phyloP scores from a whole-genome alignment of 1,284 basidiomycete species.

The Leccinum subfulvum region DNA sequence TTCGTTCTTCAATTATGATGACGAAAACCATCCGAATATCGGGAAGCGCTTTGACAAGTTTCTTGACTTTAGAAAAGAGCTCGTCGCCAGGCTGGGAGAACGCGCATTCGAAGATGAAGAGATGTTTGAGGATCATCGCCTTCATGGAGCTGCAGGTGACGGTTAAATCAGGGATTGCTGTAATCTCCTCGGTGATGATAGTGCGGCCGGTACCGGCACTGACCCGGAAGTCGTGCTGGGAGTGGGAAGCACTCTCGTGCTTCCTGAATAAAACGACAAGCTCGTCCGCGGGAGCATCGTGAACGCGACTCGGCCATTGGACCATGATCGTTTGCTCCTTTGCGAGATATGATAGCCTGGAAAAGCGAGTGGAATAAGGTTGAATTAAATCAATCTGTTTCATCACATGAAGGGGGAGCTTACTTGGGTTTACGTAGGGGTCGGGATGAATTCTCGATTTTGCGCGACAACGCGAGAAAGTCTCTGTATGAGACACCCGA shows the following conservation, averaged over 20 bases:
- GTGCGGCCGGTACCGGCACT: not conserved
- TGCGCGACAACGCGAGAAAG: not conserved
- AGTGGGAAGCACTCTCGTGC: not conserved
- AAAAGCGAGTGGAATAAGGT: not conserved
- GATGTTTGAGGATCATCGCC: not conserved
- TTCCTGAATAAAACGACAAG: not conserved
- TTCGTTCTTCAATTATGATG: not conserved
- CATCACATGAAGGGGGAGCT: not conserved
- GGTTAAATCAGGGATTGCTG: not conserved
- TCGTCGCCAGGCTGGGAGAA: too few species aligned
- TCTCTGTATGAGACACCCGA: not conserved
- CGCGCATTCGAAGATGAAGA: too few species aligned
- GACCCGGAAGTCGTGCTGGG: not conserved
- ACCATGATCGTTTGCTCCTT: not conserved
- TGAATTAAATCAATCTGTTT: not conserved
- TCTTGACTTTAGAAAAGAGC: too few species aligned
- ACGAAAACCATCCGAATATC: not conserved
- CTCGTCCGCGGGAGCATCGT: not conserved
- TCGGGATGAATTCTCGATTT: not conserved
- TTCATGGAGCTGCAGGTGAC: not conserved
- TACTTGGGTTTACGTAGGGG: not conserved
- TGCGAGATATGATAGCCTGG: not conserved
- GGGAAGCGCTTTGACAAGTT: not conserved
- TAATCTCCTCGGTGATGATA: not conserved
- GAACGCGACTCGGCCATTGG: not conserved